Conservation (phyloP, 169 alveolate genomes). For the Plasmodium inui region DNA sequence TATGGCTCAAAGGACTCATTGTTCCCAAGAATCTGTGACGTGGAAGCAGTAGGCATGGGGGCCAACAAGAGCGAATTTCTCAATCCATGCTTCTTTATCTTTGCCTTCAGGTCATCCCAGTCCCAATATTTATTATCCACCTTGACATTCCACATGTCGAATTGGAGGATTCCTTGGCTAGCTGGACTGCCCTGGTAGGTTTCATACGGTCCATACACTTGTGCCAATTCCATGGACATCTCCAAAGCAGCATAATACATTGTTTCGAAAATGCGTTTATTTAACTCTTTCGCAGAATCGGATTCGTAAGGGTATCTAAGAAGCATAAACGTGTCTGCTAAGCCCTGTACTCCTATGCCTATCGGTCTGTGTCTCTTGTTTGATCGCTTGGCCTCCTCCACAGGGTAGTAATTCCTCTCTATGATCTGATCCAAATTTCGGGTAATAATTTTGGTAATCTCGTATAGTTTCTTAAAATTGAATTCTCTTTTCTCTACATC, state of each 20-base stretch:
- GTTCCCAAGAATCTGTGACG: slow-evolving; percentile 97
- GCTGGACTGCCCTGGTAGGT: slow-evolving; percentile 97
- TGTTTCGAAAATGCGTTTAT: slow-evolving; percentile 96
- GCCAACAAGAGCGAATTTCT: slow-evolving; percentile 97
- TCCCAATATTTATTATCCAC: slow-evolving; percentile 91
- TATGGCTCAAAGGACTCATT: slow-evolving; percentile 99
- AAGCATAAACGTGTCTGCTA: slow-evolving; percentile 97
- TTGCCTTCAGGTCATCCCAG: slow-evolving; percentile 94
- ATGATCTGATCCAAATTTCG: slow-evolving; percentile 95
- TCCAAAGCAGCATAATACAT: slow-evolving; percentile 97
- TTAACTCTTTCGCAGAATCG: slow-evolving; percentile 93
- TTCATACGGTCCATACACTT: slow-evolving; percentile 94
- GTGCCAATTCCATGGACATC: slow-evolving; percentile 96
- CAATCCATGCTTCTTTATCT: slow-evolving; percentile 93
- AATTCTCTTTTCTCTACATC: slow-evolving; percentile 80
- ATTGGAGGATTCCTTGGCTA: slow-evolving; percentile 96
- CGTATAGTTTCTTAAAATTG: slow-evolving; percentile 88
- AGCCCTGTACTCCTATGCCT: slow-evolving; percentile 99
- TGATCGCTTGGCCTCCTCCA: slow-evolving; percentile 93
- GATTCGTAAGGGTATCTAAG: slow-evolving; percentile 97
- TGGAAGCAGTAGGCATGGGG: slow-evolving; percentile 99
- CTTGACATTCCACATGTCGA: slow-evolving; percentile 96
- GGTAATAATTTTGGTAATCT: slow-evolving; percentile 93
- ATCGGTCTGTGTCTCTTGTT: slow-evolving; percentile 98
- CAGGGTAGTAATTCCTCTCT: slow-evolving; percentile 97